A percentile compares a stretch with the other conserved stretches of the same genome.
phyloP scores from a whole-genome alignment of 495 filamentous ascomycete species.

The Tuber microsphaerosporum region DNA sequence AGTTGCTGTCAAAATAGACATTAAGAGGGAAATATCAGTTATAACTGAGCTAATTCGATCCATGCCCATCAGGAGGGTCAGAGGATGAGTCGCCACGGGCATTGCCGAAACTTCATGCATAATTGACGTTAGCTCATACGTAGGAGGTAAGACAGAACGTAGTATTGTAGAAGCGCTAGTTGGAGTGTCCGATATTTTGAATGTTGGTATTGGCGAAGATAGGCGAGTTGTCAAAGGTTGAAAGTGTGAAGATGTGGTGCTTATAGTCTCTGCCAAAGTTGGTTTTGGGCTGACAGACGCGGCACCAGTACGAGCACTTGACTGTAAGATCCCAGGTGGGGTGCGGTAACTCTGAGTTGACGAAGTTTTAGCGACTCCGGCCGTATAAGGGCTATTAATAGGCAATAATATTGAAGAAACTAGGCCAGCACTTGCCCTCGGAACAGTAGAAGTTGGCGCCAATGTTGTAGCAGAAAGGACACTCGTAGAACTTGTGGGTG shows the following conservation, averaged over 20 bases:
- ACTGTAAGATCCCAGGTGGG: not conserved
- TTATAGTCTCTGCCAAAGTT: not conserved
- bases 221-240: not conserved
- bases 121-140: not conserved
- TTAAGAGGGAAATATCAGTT: not conserved
- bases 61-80: not conserved
- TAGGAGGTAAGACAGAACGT: not conserved
- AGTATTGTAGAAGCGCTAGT: not conserved
- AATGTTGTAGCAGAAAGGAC: not conserved
- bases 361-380: not conserved
- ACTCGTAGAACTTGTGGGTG: not conserved
- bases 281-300: not conserved
- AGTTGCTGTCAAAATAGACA: not conserved
- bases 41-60: not conserved
- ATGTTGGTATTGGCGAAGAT: not conserved
- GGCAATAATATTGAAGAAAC: not conserved
- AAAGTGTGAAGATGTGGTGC: not conserved
- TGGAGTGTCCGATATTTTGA: not conserved
- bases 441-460: not conserved
- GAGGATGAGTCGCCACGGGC: not conserved
- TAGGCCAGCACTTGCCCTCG: not conserved
- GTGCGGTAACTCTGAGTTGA: not conserved
- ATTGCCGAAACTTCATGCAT: not conserved
- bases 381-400: not conserved
- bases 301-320: not conserved